These are phyloP conservation scores for Elongisporangium senticosum DNA, from an alignment of 352 stramenopile species.

Conservation along the genomic window DNA sequence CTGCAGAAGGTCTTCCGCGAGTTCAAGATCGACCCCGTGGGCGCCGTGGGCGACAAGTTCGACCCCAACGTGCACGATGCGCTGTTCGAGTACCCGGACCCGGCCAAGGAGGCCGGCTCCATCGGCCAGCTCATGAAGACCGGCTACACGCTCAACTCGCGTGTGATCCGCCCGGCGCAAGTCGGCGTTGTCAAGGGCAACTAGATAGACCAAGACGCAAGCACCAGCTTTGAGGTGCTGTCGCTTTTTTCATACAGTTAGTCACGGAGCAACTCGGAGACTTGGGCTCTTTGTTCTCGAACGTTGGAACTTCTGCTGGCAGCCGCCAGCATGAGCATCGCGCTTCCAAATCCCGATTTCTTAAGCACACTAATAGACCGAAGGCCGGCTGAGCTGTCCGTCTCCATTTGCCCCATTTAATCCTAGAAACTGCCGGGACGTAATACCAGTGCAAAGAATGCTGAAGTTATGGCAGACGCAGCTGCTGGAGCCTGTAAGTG, in stretches of 20 bases:
- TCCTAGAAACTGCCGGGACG: too few relatives aligned
- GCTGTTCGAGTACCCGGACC: conserved; percentile 96
- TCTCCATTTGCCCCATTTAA: neutral
- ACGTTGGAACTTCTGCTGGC: neutral
- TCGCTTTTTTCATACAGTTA: neutral
- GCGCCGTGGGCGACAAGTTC: conserved; percentile 94
- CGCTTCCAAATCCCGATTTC: neutral
- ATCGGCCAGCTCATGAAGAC: conserved; percentile 97
- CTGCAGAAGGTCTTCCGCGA: conserved; percentile 95
- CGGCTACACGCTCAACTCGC: conserved; percentile 95
- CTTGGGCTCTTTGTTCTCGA: neutral
- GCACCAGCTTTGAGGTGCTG: too few relatives aligned
- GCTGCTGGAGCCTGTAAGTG: too few relatives aligned
- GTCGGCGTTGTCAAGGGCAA: conserved; percentile 86
- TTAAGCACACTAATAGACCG: neutral
- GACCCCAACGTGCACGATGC: conserved; percentile 98
- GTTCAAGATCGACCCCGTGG: conserved; percentile 90
- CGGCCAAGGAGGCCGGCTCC: conserved; percentile 79
- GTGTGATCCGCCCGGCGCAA: conserved; percentile 95
- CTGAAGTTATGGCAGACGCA: too few relatives aligned
- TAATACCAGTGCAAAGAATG: too few relatives aligned
- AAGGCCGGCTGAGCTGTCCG: neutral
- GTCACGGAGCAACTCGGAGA: neutral
- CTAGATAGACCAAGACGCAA: conserved; percentile 13
- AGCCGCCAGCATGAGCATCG: neutral